Evolutionary conservation across 441 rosid species (phyloP), one percentile per base, ranked within the genome.

Genomic region (Daphne laureola): DNA sequence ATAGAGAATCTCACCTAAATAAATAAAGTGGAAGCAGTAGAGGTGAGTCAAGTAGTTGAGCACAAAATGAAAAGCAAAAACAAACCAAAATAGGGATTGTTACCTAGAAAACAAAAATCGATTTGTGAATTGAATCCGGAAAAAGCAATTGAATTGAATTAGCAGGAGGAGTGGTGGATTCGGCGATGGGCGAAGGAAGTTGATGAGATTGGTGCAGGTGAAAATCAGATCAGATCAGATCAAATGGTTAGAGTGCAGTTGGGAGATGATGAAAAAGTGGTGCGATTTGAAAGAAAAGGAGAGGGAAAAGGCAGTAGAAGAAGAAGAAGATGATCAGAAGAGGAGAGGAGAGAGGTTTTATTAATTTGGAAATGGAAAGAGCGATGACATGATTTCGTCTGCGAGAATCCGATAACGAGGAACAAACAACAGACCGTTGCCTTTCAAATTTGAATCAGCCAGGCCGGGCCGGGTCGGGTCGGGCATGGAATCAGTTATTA

Each of bases 1-100:
- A 79, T 51, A 18, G 86, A 73, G 71, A 77, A 84, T 16, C 86
- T 89, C 67, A 82, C 59, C 73, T 62, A 51, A 84, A 94, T 90
- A 77, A 51, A 67, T 54, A 18, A 11, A 31, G 38, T 31, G 11
- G 11, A 31, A 31, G 0, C 9, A 31, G 12, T 44, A 18, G 52
- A 13, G 40, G 44, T 7, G 9, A 27, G 13, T 55, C 43, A 35
- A 13, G 15, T n/a, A n/a, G n/a, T n/a, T n/a, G n/a, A n/a, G n/a
- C n/a, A n/a, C n/a, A n/a, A n/a, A n/a, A n/a, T n/a, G n/a, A n/a
- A n/a, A n/a, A n/a, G n/a, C n/a, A n/a, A n/a, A n/a, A n/a, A n/a
- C n/a, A n/a, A n/a, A n/a, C n/a, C n/a, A n/a, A n/a, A n/a, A n/a
- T n/a, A 31, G 14, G 14, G 53, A 15, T 61, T 47, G 46, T 40